Evolutionary conservation across 805 yeast genomes (phyloP).

Genomic region (Zygoascus bituminiphila): DNA sequence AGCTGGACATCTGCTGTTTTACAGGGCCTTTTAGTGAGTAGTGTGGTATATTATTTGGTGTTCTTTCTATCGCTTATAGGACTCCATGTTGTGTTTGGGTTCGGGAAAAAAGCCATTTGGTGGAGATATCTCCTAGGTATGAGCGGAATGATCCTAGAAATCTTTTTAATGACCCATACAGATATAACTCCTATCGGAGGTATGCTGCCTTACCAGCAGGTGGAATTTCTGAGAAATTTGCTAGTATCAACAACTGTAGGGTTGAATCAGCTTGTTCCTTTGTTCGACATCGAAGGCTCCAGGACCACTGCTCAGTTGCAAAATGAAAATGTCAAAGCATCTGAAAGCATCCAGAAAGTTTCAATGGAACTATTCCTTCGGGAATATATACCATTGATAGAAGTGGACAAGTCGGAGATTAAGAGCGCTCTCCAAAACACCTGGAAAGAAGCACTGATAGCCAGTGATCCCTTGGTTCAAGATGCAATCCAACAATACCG

Average conservation of each 20-base stretch:
- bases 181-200: slow-evolving; percentile 7
- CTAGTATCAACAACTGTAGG: slow-evolving; percentile 17
- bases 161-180: slow-evolving; percentile 19
- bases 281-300: slow-evolving; percentile 6
- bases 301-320: not conserved
- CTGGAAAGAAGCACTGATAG: not conserved
- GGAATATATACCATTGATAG: not conserved
- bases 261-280: slow-evolving; percentile 19
- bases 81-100: slow-evolving; percentile 11
- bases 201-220: slow-evolving; percentile 17
- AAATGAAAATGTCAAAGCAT: not conserved
- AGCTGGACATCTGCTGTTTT: not conserved
- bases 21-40: not conserved
- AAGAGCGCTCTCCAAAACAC: not conserved
- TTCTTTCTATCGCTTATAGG: not conserved
- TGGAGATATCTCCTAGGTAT: slow-evolving; percentile 22
- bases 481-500: not conserved
- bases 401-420: not conserved
- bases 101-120: slow-evolving; percentile 13
- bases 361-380: not conserved
- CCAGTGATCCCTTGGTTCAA: not conserved
- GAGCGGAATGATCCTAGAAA: slow-evolving; percentile 17
- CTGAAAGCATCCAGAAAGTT: not conserved
- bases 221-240: slow-evolving; percentile 16
- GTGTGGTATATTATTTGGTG: not conserved